Conservation (phyloP, 164 flowering plant species). For the Dillenia turbinata region DNA sequence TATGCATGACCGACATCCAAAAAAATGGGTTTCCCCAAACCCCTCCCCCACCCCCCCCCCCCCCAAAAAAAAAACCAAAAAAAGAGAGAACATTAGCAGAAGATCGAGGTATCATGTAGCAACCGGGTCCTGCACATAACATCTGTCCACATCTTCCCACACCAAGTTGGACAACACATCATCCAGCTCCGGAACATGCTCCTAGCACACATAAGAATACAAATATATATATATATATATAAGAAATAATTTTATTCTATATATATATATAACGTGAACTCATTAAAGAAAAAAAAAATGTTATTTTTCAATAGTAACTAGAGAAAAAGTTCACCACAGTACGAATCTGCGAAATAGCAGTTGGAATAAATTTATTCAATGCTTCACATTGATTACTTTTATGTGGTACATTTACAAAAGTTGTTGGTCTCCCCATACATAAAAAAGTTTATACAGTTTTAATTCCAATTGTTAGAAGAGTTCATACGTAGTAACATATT, state of each 20-base stretch:
- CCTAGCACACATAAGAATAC: slow-evolving; percentile 28
- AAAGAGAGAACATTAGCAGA: too few species aligned
- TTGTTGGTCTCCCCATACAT: too few species aligned
- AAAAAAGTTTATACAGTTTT: too few species aligned
- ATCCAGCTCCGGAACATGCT: slow-evolving; percentile 62
- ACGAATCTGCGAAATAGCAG: too few species aligned
- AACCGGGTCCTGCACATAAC: slow-evolving; percentile 40
- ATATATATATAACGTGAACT: neutral
- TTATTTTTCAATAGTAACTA: neutral
- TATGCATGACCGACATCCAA: too few species aligned
- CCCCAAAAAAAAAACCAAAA: too few species aligned
- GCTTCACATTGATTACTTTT: too few species aligned
- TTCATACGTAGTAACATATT: neutral
- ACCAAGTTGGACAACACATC: slow-evolving; percentile 56
- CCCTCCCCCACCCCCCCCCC: too few species aligned
- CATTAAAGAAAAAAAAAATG: neutral
- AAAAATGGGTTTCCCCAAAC: too few species aligned
- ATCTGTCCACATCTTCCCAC: slow-evolving; percentile 63
- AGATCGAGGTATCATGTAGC: slow-evolving; percentile 13
- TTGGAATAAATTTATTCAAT: too few species aligned
- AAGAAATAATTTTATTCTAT: neutral
- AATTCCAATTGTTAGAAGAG: too few species aligned
- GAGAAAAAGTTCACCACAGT: neutral
- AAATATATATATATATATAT: neutral
- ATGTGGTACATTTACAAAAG: too few species aligned